Conservation (phyloP, 495 filamentous ascomycete species). For the Neurospora sp. region DNA sequence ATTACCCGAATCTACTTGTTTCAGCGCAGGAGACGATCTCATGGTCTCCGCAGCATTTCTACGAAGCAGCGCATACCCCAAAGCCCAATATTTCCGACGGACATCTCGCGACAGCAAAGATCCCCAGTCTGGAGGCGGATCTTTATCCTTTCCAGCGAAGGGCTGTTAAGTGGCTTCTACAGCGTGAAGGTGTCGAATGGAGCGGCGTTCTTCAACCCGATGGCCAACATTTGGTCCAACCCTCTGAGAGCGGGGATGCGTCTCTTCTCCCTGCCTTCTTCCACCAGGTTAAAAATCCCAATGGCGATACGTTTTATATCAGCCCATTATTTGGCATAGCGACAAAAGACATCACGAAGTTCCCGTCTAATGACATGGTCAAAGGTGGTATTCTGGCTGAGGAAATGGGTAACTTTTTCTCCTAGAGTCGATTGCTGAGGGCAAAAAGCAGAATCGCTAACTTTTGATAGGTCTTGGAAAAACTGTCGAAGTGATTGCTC, state of each 20-base stretch:
- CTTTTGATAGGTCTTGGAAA: constrained; percentile 57
- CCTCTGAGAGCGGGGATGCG: background rate
- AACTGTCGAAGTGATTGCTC: constrained; percentile 76
- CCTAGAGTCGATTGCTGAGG: background rate
- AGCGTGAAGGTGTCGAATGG: constrained; percentile 34
- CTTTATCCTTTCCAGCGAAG: constrained; percentile 38
- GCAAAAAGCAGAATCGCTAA: background rate
- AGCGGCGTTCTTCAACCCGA: background rate
- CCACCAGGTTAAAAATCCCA: constrained; percentile 15
- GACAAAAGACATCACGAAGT: constrained; percentile 40
- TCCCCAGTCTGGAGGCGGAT: constrained; percentile 20
- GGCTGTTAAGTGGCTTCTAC: constrained; percentile 36
- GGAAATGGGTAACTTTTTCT: constrained; percentile 57
- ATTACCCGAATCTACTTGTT: constrained; percentile 13
- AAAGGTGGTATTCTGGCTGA: constrained; percentile 72
- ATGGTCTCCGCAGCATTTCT: constrained; percentile 35
- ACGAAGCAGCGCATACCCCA: constrained; percentile 32
- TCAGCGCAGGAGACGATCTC: background rate
- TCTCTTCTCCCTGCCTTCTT: constrained; percentile 10
- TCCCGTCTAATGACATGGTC: constrained; percentile 34
- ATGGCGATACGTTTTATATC: constrained; percentile 24
- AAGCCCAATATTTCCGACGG: constrained; percentile 14
- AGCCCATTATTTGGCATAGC: constrained; percentile 58
- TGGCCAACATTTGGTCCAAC: constrained; percentile 7
- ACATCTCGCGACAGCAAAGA: constrained; percentile 11